A percentile compares a stretch with the other conserved stretches of the same genome.
These are phyloP conservation scores for Henckelia pumila DNA, from an alignment of 257 asterid genomes.

Conservation along the genomic window DNA sequence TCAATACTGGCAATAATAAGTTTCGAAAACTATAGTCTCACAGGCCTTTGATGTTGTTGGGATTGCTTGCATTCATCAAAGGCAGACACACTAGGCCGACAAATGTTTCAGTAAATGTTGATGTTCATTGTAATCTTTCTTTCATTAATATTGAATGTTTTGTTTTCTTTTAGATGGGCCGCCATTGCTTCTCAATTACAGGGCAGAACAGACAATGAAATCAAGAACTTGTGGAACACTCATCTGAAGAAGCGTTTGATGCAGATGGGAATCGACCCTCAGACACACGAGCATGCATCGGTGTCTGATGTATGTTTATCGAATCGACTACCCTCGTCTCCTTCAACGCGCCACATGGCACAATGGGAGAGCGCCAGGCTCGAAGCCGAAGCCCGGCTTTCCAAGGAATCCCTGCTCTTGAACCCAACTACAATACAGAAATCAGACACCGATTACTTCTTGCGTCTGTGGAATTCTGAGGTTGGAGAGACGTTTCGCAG, in stretches of 20 bases:
- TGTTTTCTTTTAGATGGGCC: slow-evolving; percentile 63
- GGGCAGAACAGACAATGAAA: slow-evolving; percentile 91
- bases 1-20: not conserved
- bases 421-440: slow-evolving; percentile 29
- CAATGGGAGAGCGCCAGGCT: slow-evolving; percentile 99
- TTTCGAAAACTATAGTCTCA: too few species aligned
- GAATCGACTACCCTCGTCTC: slow-evolving; percentile 38
- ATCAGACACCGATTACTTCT: slow-evolving; percentile 49
- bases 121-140: not conserved
- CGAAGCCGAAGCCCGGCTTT: slow-evolving; percentile 91
- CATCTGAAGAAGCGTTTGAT: slow-evolving; percentile 78
- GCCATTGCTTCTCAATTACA: slow-evolving; percentile 90
- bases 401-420: slow-evolving; percentile 53
- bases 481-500: slow-evolving; percentile 72
- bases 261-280: slow-evolving; percentile 80
- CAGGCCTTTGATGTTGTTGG: too few species aligned
- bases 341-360: slow-evolving; percentile 97
- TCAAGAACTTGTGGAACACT: slow-evolving; percentile 95
- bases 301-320: slow-evolving; percentile 23
- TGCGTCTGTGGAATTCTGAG: slow-evolving; percentile 87
- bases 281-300: slow-evolving; percentile 62
- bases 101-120: not conserved
- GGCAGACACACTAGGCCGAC: too few species aligned
- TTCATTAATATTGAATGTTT: not conserved
- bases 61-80: too few species aligned